phyloP scores from a whole-genome alignment of 164 flowering plant genomes.

The Aristolochia californica region DNA sequence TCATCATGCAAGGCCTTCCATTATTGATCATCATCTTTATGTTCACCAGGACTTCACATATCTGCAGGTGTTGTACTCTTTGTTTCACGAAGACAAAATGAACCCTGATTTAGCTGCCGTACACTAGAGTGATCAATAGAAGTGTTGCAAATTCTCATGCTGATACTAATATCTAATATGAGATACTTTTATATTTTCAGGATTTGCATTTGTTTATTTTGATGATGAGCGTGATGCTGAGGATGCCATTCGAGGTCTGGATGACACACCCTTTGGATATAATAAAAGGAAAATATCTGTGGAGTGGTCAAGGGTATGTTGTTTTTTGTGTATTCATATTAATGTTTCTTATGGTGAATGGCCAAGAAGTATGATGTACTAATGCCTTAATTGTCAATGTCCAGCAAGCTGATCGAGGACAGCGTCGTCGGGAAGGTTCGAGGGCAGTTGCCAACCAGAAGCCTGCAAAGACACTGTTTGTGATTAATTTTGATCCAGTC shows the following conservation, averaged over 20 bases:
- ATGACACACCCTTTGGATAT: conserved; percentile 66
- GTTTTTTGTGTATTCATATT: no score
- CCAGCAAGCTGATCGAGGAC: conserved; percentile 37
- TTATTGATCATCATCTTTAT: conserved; percentile 47
- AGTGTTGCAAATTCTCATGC: neutral
- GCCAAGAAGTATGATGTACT: no score
- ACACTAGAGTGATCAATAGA: no score
- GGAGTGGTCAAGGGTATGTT: conserved; percentile 81
- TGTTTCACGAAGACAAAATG: conserved; percentile 11
- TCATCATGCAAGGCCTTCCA: conserved; percentile 59
- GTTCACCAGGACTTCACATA: conserved; percentile 60
- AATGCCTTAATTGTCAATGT: neutral
- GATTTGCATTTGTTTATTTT: conserved; percentile 94
- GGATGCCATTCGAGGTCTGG: conserved; percentile 77
- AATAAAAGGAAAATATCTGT: conserved; percentile 71
- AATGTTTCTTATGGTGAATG: no score
- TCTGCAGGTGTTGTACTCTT: conserved; percentile 78
- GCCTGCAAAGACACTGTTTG: conserved; percentile 85
- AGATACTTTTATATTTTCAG: conserved; percentile 27
- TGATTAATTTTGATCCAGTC: conserved; percentile 80
- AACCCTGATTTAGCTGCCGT: no score
- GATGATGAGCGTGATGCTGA: conserved; percentile 92
- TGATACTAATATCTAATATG: neutral
- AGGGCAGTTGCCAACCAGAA: conserved; percentile 49
- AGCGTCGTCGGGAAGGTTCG: conserved; percentile 46